phyloP scores from a whole-genome alignment of 352 stramenopile species.

The Pythium biforme region DNA sequence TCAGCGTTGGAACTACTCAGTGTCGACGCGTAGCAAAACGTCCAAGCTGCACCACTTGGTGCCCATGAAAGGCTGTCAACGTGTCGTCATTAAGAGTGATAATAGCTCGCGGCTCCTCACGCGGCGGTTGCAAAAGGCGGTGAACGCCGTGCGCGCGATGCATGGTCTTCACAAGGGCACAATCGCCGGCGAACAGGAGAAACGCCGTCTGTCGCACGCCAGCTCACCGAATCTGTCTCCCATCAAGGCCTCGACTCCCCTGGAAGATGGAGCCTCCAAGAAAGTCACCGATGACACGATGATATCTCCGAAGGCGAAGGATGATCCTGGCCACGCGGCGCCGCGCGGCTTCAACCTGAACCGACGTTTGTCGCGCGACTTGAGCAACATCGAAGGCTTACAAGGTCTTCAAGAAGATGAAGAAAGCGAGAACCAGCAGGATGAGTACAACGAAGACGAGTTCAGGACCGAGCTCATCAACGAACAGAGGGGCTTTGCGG shows the following conservation, averaged over 20 bases:
- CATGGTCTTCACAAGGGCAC: constrained; percentile 29
- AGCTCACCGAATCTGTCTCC: constrained; percentile 23
- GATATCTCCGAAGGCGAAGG: not conserved
- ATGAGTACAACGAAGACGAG: constrained; percentile 30
- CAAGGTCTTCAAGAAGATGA: constrained; percentile 2
- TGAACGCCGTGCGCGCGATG: constrained; percentile 59
- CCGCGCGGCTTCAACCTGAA: constrained; percentile 26
- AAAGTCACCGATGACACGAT: not conserved
- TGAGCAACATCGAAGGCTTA: constrained; percentile 7
- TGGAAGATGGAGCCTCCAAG: not conserved
- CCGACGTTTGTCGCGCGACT: constrained; percentile 18
- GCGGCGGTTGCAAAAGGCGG: constrained; percentile 61
- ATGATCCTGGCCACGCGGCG: constrained; percentile 1
- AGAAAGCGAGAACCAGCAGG: constrained; percentile 27
- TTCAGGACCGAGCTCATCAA: constrained; percentile 7
- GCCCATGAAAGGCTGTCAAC: constrained; percentile 66
- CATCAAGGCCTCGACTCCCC: not conserved
- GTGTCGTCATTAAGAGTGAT: constrained; percentile 34
- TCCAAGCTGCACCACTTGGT: constrained; percentile 72
- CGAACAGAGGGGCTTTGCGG: constrained; percentile 48
- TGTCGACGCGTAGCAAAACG: constrained; percentile 79
- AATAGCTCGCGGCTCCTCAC: constrained; percentile 43
- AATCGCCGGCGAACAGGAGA: constrained; percentile 1
- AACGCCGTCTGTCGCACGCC: constrained; percentile 16
- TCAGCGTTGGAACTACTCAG: constrained; percentile 87